phyloP scores from a whole-genome alignment of 148 eudicot species.

The Camellia sinensis region DNA sequence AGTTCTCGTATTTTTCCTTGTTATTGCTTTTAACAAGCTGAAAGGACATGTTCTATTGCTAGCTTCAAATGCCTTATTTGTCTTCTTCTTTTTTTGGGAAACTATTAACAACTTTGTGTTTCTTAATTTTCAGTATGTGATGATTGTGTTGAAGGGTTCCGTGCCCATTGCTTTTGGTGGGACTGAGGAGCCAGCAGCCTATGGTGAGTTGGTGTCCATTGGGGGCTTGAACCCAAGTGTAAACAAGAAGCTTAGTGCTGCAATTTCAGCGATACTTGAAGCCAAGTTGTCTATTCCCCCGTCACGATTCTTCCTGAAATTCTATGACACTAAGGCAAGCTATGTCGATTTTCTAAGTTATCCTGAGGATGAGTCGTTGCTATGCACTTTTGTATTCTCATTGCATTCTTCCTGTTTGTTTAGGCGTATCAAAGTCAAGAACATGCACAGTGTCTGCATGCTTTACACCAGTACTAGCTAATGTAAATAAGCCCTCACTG shows the following conservation, averaged over 20 bases:
- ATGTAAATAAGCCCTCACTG: slow-evolving; percentile 46
- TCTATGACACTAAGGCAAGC: slow-evolving; percentile 84
- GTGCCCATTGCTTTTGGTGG: slow-evolving; percentile 94
- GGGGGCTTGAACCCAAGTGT: slow-evolving; percentile 76
- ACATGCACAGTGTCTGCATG: slow-evolving; percentile 90
- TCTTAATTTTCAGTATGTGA: slow-evolving; percentile 67
- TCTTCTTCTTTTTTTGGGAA: background rate
- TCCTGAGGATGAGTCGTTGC: slow-evolving; percentile 8
- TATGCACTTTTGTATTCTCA: slow-evolving; percentile 30
- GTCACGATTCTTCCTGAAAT: slow-evolving; percentile 75
- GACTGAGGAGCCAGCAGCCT: slow-evolving; percentile 92
- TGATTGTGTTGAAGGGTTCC: slow-evolving; percentile 92
- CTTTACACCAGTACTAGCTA: slow-evolving; percentile 89
- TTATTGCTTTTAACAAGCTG: background rate
- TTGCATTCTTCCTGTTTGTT: slow-evolving; percentile 55
- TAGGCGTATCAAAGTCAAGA: slow-evolving; percentile 79
- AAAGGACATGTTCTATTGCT: background rate
- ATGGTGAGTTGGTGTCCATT: slow-evolving; percentile 88
- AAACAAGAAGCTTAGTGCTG: slow-evolving; percentile 97
- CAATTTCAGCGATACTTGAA: slow-evolving; percentile 68
- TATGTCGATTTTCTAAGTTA: slow-evolving; percentile 3
- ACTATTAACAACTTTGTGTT: background rate
- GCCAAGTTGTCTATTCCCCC: slow-evolving; percentile 74
- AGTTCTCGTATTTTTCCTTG: background rate
- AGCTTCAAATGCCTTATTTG: background rate